Base-by-base conservation (phyloP, 805 yeast genomes). In the Wickerhamiella kurtzmanii region DNA sequence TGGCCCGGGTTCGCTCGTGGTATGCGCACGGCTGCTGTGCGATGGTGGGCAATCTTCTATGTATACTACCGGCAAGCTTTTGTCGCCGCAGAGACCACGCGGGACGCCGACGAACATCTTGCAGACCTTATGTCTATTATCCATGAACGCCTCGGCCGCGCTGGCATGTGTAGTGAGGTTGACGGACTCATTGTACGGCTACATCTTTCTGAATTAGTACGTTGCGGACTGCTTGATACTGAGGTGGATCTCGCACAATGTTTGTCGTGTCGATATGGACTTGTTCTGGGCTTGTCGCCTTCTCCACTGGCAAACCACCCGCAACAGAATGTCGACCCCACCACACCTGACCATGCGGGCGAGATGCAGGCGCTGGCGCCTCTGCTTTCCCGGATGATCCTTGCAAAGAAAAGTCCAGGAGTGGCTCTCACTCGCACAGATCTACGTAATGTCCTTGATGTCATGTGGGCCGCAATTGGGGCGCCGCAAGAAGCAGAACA, bases 231-330 rank as follows among this genome's bases (percentile, higher is more conserved):
- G 48, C 52, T 57, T 13, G 71, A 70, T 3, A 71, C 82, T 2
- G 88, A 82, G 41, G 68, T 70, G 6, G 92, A 86, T 41, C 60
- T 89, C 42, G 71, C 85, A 6, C 97, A 89, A 57, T 71, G 85
- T 32, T 63, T 92, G 19, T 71, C 77, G 51, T 92, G 98, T 60
- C 72, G 82, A 8, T 86, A 80, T 56, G 94, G 86, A 41, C 70
- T 84, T 44, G 64, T 68, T 2, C 66, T 87, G 4, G 41, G 41
- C 13, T 8, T 18, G 18, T 13, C 20, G 16, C 19, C 19, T 5
- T 15, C 19, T 5, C 38, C 16, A 6, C 8, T 38, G 25, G 41
- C 25, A 8, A 38, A 13, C 9, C 41, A 38, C 18, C 20, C 41
- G 2, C 66, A 79, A 1, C 42, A 47, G 13, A 68, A 69, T 16